These are phyloP conservation scores for Paracoccidioides brasiliensis DNA, from an alignment of 2,329 filamentous ascomycete species.

Conservation along the genomic window DNA sequence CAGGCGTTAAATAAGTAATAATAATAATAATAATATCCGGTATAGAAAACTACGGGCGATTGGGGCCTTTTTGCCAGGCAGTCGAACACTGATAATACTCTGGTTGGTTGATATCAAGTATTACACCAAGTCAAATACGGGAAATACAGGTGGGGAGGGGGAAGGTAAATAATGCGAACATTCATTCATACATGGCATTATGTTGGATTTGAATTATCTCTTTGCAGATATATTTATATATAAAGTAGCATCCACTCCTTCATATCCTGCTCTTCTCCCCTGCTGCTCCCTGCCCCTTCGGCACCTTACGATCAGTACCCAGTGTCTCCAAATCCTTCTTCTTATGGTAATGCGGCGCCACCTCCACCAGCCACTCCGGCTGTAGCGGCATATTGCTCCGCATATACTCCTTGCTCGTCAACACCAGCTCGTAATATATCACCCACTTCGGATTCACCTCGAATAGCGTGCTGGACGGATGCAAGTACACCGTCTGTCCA, in stretches of 20 bases:
- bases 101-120: no score
- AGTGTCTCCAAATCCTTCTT: constrained; percentile 74
- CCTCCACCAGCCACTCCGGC: constrained; percentile 70
- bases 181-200: background rate
- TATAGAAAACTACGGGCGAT: no score
- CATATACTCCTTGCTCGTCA: constrained; percentile 96
- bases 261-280: constrained; percentile 28
- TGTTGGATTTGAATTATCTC: no score
- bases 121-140: background rate
- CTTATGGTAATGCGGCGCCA: constrained; percentile 91
- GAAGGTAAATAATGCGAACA: background rate
- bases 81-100: no score
- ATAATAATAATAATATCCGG: no score
- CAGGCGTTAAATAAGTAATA: no score
- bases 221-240: background rate
- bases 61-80: no score
- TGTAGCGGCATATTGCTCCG: constrained; percentile 74
- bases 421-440: constrained; percentile 72
- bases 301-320: constrained; percentile 62
- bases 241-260: background rate
- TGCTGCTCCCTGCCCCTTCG: constrained; percentile 41
- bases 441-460: constrained; percentile 73
- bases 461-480: constrained; percentile 73
- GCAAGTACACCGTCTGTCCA: constrained; percentile 77
- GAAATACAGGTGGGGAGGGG: background rate